A percentile compares a stretch with the other conserved stretches of the same genome.
phyloP scores from a whole-genome alignment of 441 rosid genomes.

The Pelargonium fulgidum region DNA sequence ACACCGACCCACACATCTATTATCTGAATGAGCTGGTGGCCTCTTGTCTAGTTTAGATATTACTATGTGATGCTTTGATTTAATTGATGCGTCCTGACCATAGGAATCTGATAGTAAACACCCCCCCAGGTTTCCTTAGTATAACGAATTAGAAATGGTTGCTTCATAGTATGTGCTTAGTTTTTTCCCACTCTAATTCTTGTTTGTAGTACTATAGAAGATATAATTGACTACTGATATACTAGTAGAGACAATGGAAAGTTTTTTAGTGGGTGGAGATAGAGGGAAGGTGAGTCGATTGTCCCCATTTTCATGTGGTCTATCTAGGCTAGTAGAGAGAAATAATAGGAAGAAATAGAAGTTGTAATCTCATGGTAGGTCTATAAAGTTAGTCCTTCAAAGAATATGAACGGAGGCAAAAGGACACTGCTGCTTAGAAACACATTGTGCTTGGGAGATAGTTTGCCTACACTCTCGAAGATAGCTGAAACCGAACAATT shows the following conservation, averaged over 20 bases:
- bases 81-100: not conserved
- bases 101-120: not conserved
- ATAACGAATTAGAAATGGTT: not conserved
- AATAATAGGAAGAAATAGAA: not conserved
- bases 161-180: too few relatives aligned
- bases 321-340: not conserved
- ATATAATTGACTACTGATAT: not conserved
- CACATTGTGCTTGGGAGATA: too few relatives aligned
- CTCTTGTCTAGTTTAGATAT: not conserved
- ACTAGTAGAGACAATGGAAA: not conserved
- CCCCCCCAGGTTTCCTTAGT: not conserved
- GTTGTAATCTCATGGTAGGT: not conserved
- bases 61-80: not conserved
- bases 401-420: not conserved
- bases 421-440: too few relatives aligned
- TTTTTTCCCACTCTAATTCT: not conserved
- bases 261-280: not conserved
- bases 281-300: not conserved
- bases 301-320: not conserved
- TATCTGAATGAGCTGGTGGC: not conserved
- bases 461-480: not conserved
- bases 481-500: not conserved
- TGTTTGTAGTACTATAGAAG: not conserved
- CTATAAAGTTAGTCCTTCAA: not conserved
- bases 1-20: not conserved